Evolutionary conservation across 805 yeast species (phyloP).

Genomic region (Schwanniomyces vanrijiae): DNA sequence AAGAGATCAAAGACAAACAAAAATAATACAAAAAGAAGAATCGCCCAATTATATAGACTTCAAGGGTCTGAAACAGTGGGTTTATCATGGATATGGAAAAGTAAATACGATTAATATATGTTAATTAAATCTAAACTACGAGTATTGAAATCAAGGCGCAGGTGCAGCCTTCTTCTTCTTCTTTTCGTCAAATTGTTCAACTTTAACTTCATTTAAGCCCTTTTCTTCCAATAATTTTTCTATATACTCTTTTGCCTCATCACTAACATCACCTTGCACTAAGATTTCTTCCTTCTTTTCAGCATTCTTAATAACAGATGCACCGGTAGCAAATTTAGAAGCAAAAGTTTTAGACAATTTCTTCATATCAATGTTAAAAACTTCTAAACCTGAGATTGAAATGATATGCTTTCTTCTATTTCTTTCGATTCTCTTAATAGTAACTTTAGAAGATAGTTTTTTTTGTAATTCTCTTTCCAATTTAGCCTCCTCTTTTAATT

Average conservation of each 20-base stretch:
- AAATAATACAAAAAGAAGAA: conserved; percentile 23
- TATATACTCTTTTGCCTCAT: conserved; percentile 80
- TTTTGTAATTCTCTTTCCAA: conserved; percentile 81
- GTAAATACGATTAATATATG: conserved; percentile 7
- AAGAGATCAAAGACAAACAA: conserved; percentile 16
- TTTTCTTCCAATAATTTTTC: conserved; percentile 71
- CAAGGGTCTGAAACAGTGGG: conserved; percentile 25
- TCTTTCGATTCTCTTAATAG: conserved; percentile 84
- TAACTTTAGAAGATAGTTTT: conserved; percentile 75
- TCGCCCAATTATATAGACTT: conserved; percentile 26
- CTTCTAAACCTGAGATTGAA: conserved; percentile 84
- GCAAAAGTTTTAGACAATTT: conserved; percentile 91
- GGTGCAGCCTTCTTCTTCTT: conserved; percentile 55
- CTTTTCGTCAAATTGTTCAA: conserved; percentile 84
- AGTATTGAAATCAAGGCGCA: not conserved
- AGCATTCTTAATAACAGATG: conserved; percentile 83
- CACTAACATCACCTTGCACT: conserved; percentile 94
- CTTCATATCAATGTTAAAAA: conserved; percentile 85
- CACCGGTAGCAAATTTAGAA: conserved; percentile 93
- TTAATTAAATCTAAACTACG: not conserved
- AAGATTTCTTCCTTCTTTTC: conserved; percentile 91
- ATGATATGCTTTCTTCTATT: conserved; percentile 86
- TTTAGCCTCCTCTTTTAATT: conserved; percentile 80
- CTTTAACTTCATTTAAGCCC: conserved; percentile 80
- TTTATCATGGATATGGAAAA: conserved; percentile 30